Evolutionary conservation across 495 filamentous ascomycete genomes (phyloP).

Genomic region (Xylona heveae): DNA sequence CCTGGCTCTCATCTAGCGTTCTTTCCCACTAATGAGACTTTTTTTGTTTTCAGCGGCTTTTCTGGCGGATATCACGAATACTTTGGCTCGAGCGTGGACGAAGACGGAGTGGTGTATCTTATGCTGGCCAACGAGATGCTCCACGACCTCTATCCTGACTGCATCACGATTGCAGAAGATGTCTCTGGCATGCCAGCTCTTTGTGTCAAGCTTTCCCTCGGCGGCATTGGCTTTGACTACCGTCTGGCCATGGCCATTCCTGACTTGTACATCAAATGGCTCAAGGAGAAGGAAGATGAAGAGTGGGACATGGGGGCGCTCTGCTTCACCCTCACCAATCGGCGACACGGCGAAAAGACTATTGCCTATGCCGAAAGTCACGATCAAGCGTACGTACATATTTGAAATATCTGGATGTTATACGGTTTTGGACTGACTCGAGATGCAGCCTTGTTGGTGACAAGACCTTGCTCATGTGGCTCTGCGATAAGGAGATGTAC

Average conservation of each 20-base stretch:
- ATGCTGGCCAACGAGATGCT: conserved; percentile 96
- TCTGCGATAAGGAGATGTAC: conserved; percentile 93
- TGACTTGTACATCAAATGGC: conserved; percentile 95
- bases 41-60: conserved; percentile 43
- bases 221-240: conserved; percentile 93
- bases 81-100: conserved; percentile 80
- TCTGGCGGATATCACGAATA: conserved; percentile 98
- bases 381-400: conserved; percentile 95
- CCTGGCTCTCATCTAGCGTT: background rate
- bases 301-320: conserved; percentile 87
- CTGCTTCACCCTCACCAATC: conserved; percentile 70
- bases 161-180: conserved; percentile 86
- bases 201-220: conserved; percentile 64
- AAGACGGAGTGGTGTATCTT: conserved; percentile 87
- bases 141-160: conserved; percentile 64
- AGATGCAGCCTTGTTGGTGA: conserved; percentile 82
- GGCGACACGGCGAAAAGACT: conserved; percentile 91
- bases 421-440: background rate
- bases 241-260: conserved; percentile 94
- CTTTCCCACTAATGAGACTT: background rate
- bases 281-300: conserved; percentile 81
- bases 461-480: conserved; percentile 92
- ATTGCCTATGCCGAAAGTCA: conserved; percentile 96
- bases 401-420: background rate
- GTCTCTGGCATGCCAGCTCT: conserved; percentile 96